A percentile compares a stretch with the other conserved stretches of the same genome.
Conservation (phyloP, 2,329 filamentous ascomycete species). For the Juglanconis sp. region DNA sequence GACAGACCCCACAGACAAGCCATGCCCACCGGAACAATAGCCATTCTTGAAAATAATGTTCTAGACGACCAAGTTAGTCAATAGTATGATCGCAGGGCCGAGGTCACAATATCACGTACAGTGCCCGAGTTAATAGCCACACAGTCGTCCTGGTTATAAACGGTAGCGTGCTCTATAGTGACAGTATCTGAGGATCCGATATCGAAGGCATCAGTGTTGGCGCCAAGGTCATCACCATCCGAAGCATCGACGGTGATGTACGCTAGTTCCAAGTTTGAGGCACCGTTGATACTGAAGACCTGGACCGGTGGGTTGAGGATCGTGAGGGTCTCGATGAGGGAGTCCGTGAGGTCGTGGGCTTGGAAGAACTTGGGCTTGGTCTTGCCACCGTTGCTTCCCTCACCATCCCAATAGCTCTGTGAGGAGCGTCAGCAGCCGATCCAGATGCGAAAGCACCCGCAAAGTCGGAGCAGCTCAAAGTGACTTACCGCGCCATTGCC, state of each 20-base stretch:
- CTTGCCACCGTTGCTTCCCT: constrained; percentile 35
- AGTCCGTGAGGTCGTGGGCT: constrained; percentile 38
- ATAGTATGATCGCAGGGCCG: neutral
- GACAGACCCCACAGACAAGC: constrained; percentile 40
- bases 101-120: neutral
- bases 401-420: constrained; percentile 27
- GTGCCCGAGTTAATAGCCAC: constrained; percentile 54
- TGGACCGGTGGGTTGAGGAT: constrained; percentile 42
- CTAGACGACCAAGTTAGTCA: constrained; percentile 4
- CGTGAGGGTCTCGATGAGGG: constrained; percentile 36
- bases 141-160: constrained; percentile 62
- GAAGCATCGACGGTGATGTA: constrained; percentile 38
- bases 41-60: constrained; percentile 46
- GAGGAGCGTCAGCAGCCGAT: neutral
- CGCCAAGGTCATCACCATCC: constrained; percentile 27
- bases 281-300: constrained; percentile 38
- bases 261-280: constrained; percentile 32
- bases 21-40: constrained; percentile 42
- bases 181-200: constrained; percentile 49
- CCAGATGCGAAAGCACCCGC: neutral
- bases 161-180: constrained; percentile 47
- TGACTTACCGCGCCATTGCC: constrained; percentile 14
- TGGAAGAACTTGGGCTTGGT: constrained; percentile 48
- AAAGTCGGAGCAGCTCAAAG: neutral
- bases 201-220: constrained; percentile 61